phyloP scores from a whole-genome alignment of 129 eudicot species.

The Erigeron canadensis region DNA sequence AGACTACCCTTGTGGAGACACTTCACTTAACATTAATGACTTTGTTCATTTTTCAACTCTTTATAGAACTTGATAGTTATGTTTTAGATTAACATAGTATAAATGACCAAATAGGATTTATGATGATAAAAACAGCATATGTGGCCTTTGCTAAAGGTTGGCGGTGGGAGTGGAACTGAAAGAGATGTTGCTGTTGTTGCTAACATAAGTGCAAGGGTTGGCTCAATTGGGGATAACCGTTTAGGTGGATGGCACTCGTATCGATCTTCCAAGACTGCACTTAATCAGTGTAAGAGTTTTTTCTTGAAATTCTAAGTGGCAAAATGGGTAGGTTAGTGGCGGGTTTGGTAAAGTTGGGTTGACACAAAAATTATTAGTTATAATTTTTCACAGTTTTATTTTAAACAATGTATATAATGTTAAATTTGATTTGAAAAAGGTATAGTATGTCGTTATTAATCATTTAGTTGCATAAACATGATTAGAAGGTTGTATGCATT shows the following conservation, averaged over 20 bases:
- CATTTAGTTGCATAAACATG: not conserved
- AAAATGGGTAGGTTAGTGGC: not conserved
- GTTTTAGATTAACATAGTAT: not conserved
- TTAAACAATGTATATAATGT: not conserved
- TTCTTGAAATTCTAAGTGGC: conserved; percentile 7
- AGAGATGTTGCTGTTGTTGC: conserved; percentile 83
- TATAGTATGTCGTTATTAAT: not conserved
- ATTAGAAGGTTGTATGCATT: not conserved
- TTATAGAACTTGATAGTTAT: not conserved
- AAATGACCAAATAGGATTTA: not conserved
- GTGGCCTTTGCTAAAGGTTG: conserved; percentile 96
- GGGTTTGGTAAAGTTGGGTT: conserved; percentile 2
- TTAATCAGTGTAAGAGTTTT: conserved; percentile 68
- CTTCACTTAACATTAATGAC: too few species aligned
- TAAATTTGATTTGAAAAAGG: not conserved
- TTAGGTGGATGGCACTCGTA: conserved; percentile 99
- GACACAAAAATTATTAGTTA: not conserved
- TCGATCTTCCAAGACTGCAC: conserved; percentile 85
- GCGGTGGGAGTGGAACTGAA: conserved; percentile 69
- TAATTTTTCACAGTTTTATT: not conserved
- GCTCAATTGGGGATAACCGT: conserved; percentile 81
- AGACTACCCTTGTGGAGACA: too few species aligned
- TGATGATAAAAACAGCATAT: conserved; percentile 60
- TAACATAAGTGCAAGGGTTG: conserved; percentile 93
- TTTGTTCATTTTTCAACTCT: too few species aligned